These are phyloP conservation scores for Xylaria sp. DNA, from an alignment of 2,329 filamentous ascomycete genomes.

Conservation along the genomic window DNA sequence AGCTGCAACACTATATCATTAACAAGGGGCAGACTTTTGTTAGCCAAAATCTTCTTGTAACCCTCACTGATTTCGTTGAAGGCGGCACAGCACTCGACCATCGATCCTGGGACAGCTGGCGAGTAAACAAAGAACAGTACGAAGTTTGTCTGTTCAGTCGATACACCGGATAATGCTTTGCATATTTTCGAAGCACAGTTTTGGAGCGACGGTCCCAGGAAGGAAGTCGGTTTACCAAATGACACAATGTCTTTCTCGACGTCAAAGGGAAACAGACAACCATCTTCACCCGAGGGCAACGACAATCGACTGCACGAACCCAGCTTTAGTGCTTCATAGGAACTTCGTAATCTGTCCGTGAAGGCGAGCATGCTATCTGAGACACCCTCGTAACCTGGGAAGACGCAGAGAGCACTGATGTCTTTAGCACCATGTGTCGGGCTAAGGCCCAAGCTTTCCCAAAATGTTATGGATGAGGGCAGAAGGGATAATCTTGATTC, in stretches of 20 bases:
- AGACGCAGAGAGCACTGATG: conserved; percentile 63
- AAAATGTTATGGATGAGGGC: conserved; percentile 70
- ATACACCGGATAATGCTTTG: conserved; percentile 40
- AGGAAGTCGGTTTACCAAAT: conserved; percentile 39
- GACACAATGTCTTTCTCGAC: conserved; percentile 40
- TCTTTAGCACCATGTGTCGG: conserved; percentile 69
- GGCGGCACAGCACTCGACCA: conserved; percentile 66
- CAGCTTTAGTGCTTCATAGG: conserved; percentile 69
- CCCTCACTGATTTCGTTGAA: conserved; percentile 68
- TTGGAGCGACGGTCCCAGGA: conserved; percentile 41
- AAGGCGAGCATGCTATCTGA: conserved; percentile 57
- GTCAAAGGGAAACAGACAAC: conserved; percentile 48
- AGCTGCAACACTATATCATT: conserved; percentile 75
- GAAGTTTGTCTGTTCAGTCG: conserved; percentile 52
- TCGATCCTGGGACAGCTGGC: conserved; percentile 53
- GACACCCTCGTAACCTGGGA: conserved; percentile 61
- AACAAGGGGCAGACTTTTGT: conserved; percentile 41
- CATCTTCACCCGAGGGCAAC: conserved; percentile 38
- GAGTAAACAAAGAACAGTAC: conserved; percentile 74
- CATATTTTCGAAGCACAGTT: conserved; percentile 47
- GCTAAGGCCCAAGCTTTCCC: conserved; percentile 72
- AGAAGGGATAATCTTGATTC: conserved; percentile 67
- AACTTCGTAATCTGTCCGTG: conserved; percentile 60
- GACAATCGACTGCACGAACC: conserved; percentile 56
- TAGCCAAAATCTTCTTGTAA: conserved; percentile 48